phyloP scores from a whole-genome alignment of 1,139 yeast species.

The Hyphopichia burtonii region DNA sequence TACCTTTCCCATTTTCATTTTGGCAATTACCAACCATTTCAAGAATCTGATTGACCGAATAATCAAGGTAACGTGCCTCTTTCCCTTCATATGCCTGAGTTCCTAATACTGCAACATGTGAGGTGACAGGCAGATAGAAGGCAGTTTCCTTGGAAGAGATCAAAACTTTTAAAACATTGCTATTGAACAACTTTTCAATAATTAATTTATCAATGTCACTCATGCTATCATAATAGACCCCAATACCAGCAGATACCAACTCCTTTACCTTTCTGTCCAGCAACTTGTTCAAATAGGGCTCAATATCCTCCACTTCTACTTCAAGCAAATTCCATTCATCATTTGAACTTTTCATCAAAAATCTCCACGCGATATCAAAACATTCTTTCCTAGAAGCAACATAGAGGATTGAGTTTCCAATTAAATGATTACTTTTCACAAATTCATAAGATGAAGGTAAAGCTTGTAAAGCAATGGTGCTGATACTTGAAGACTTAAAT shows the following conservation, averaged over 20 bases:
- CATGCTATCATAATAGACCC: constrained; percentile 63
- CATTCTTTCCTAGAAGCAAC: constrained; percentile 57
- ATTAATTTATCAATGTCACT: constrained; percentile 48
- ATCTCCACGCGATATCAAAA: constrained; percentile 48
- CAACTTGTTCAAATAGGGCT: constrained; percentile 42
- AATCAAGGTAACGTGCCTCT: constrained; percentile 70
- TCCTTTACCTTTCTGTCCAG: constrained; percentile 47
- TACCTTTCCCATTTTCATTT: constrained; percentile 18
- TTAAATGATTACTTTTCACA: constrained; percentile 23
- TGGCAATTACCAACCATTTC: constrained; percentile 73
- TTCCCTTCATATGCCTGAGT: constrained; percentile 73
- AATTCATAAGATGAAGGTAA: constrained; percentile 46
- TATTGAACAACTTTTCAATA: constrained; percentile 52
- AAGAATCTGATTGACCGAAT: constrained; percentile 60
- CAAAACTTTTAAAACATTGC: constrained; percentile 51
- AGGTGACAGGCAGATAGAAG: constrained; percentile 49
- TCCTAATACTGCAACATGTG: constrained; percentile 62
- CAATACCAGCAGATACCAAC: constrained; percentile 64
- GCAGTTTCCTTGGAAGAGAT: constrained; percentile 61
- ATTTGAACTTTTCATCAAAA: constrained; percentile 33
- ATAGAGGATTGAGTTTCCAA: constrained; percentile 48
- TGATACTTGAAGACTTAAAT: constrained; percentile 44
- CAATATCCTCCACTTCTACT: constrained; percentile 32
- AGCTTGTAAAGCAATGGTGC: constrained; percentile 52
- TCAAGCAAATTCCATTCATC: constrained; percentile 26